phyloP scores from a whole-genome alignment of 306 rosid genomes.

The Cucurbita maxima region DNA sequence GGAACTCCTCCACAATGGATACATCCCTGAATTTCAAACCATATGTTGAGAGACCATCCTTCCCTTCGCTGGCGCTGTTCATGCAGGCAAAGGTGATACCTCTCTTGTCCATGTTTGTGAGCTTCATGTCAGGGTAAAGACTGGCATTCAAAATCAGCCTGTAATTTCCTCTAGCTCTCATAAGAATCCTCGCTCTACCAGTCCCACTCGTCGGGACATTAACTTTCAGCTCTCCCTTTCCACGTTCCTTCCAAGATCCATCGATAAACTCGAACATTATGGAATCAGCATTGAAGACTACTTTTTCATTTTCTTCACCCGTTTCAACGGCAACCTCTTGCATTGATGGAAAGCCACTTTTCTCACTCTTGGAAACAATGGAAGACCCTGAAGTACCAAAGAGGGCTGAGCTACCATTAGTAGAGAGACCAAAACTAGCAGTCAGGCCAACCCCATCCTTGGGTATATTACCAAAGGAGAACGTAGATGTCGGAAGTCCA shows the following conservation, averaged over 20 bases:
- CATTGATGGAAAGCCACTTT: slow-evolving; percentile 36
- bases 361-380: slow-evolving; percentile 43
- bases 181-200: slow-evolving; percentile 56
- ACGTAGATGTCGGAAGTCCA: slow-evolving; percentile 59
- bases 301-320: slow-evolving; percentile 82
- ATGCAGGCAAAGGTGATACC: slow-evolving; percentile 91
- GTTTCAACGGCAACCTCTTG: slow-evolving; percentile 83
- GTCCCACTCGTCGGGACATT: slow-evolving; percentile 43
- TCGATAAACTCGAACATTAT: slow-evolving; percentile 55
- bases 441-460: slow-evolving; percentile 33
- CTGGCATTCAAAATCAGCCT: slow-evolving; percentile 79
- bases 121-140: slow-evolving; percentile 78
- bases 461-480: slow-evolving; percentile 62
- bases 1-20: slow-evolving; percentile 58
- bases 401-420: slow-evolving; percentile 49
- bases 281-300: slow-evolving; percentile 59
- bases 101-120: slow-evolving; percentile 74
- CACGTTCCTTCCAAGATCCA: slow-evolving; percentile 92
- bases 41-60: slow-evolving; percentile 59
- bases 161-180: slow-evolving; percentile 73
- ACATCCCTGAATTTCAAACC: slow-evolving; percentile 87
- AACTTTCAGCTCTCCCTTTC: slow-evolving; percentile 79
- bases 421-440: slow-evolving; percentile 52
- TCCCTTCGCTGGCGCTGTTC: slow-evolving; percentile 65
- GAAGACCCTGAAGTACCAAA: slow-evolving; percentile 42